Evolutionary conservation across 257 asterid species (phyloP).

Genomic region (Scutellaria galericulata): DNA sequence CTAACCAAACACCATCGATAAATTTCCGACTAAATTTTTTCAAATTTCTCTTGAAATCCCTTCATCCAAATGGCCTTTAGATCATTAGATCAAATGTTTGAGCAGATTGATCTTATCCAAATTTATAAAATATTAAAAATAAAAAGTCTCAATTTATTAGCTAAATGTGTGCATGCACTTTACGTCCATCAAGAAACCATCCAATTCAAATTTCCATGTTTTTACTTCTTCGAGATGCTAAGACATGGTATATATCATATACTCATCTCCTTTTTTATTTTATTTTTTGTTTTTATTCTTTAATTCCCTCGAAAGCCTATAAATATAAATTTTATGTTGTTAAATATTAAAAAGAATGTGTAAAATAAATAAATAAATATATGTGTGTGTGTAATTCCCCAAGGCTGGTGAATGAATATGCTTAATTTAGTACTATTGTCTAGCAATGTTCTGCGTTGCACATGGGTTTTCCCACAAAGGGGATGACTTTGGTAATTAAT

Average conservation of each 20-base stretch:
- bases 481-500: constrained; percentile 1
- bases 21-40: too few relatives aligned
- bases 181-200: constrained; percentile 17
- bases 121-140: too few relatives aligned
- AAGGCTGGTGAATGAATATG: constrained; percentile 4
- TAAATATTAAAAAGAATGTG: background rate
- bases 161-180: constrained; percentile 15
- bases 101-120: too few relatives aligned
- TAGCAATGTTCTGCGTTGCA: constrained; percentile 22
- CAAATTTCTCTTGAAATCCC: too few relatives aligned
- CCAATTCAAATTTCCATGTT: background rate
- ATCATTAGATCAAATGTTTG: too few relatives aligned
- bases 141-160: too few relatives aligned
- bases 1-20: too few relatives aligned
- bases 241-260: constrained; percentile 5
- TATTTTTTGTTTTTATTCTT: too few relatives aligned
- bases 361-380: background rate
- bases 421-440: background rate
- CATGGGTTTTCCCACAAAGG: constrained; percentile 20
- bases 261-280: background rate
- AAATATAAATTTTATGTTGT: background rate
- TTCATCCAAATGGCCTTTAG: too few relatives aligned
- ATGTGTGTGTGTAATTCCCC: too few relatives aligned
- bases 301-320: background rate
- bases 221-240: constrained; percentile 21